Conservation (phyloP, 768 basidiomycete genomes). For the Suillus alpinus region DNA sequence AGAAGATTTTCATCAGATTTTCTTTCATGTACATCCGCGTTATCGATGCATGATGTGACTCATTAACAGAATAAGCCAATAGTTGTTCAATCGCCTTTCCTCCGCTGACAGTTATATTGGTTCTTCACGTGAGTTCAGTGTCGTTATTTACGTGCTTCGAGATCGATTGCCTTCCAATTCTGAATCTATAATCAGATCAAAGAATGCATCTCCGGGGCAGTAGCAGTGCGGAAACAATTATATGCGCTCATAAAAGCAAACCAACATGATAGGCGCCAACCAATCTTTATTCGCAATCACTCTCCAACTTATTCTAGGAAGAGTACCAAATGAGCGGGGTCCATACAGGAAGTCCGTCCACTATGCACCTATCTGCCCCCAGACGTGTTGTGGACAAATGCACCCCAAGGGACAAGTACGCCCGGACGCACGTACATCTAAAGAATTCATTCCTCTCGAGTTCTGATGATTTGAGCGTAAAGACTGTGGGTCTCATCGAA, state of each 20-base stretch:
- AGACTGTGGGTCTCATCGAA: constrained; percentile 13
- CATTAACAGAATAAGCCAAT: constrained; percentile 18
- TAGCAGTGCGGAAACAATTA: constrained; percentile 12
- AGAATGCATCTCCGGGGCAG: constrained; percentile 7
- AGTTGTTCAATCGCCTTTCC: constrained; percentile 8
- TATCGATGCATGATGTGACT: constrained; percentile 13
- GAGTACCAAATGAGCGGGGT: not conserved
- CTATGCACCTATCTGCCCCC: constrained; percentile 20
- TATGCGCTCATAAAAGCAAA: constrained; percentile 17
- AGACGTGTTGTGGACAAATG: constrained; percentile 33
- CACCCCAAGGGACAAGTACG: constrained; percentile 33
- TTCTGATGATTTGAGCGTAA: constrained; percentile 26
- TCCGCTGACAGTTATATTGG: not conserved
- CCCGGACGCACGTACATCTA: constrained; percentile 28
- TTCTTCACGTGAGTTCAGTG: constrained; percentile 6
- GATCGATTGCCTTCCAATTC: constrained; percentile 5
- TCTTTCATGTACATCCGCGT: constrained; percentile 20
- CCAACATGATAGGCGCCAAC: not conserved
- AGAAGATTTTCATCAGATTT: constrained; percentile 12
- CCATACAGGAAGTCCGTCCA: not conserved
- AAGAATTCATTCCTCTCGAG: constrained; percentile 25
- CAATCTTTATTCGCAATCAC: not conserved
- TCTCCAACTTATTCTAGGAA: not conserved
- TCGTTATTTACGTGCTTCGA: constrained; percentile 27
- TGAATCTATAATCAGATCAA: constrained; percentile 18